Evolutionary conservation across 352 stramenopile genomes (phyloP).

Genomic region (Phytophthora multivora): DNA sequence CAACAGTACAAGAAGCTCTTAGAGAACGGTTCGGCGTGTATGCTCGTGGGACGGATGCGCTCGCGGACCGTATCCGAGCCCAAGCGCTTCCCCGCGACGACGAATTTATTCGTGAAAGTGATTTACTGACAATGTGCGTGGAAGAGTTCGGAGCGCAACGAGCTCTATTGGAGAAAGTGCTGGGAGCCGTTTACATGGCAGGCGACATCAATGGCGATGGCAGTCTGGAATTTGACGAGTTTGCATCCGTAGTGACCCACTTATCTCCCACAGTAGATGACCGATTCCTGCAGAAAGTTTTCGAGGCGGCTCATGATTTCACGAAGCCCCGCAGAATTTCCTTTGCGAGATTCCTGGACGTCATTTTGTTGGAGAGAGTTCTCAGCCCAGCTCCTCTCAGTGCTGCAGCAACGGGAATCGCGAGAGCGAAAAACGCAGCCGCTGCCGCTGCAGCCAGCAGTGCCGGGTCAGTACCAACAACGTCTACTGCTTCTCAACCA

Average conservation of each 20-base stretch:
- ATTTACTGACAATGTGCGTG: constrained; percentile 60
- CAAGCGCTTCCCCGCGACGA: constrained; percentile 47
- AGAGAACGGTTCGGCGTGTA: constrained; percentile 70
- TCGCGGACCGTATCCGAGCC: constrained; percentile 48
- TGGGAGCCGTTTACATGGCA: constrained; percentile 71
- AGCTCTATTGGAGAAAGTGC: constrained; percentile 63
- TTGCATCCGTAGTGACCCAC: constrained; percentile 62
- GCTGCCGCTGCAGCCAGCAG: constrained; percentile 1
- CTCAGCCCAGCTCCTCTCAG: constrained; percentile 37
- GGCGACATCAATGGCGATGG: constrained; percentile 74
- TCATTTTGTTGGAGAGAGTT: constrained; percentile 58
- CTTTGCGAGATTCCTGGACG: constrained; percentile 63
- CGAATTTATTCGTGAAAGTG: constrained; percentile 68
- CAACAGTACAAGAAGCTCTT: constrained; percentile 61
- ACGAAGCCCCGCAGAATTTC: constrained; percentile 64
- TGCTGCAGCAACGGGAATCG: constrained; percentile 20
- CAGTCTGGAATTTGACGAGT: constrained; percentile 77
- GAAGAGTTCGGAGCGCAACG: constrained; percentile 65
- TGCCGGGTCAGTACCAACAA: background rate
- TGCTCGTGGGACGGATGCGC: constrained; percentile 53
- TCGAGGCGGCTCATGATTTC: constrained; percentile 64
- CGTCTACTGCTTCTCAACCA: background rate
- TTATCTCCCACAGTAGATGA: constrained; percentile 60
- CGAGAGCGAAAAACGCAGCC: constrained; percentile 30
- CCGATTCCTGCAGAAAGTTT: constrained; percentile 61